Evolutionary conservation across 192 early-diverging fungal genomes (phyloP).

Genomic region (Physocladia obscura): DNA sequence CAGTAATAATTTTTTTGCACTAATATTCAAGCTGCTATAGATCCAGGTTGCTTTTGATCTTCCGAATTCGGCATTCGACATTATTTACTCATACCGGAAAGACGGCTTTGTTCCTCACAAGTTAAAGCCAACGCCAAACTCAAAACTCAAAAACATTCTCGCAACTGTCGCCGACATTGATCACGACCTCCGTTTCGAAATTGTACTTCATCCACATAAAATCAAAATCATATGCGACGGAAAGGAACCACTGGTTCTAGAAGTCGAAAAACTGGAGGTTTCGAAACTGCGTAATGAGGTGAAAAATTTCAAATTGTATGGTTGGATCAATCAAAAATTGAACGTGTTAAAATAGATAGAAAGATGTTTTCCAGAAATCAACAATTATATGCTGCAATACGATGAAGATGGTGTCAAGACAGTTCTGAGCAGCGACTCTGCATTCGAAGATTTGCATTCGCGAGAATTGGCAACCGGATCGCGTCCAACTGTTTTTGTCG

Average conservation of each 20-base stretch:
- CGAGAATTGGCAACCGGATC: background rate
- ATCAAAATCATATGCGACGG: background rate
- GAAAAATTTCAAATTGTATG: background rate
- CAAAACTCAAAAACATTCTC: slow-evolving; percentile 5
- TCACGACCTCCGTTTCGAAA: background rate
- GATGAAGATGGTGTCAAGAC: background rate
- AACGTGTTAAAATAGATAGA: background rate
- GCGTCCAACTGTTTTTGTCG: background rate
- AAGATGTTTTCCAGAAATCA: slow-evolving; percentile 11
- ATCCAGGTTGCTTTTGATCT: slow-evolving; percentile 12
- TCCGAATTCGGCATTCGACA: background rate
- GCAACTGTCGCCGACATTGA: background rate
- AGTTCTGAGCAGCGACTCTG: slow-evolving; percentile 2
- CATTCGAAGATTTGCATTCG: background rate
- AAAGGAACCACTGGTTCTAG: background rate
- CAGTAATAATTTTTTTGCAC: too few relatives aligned
- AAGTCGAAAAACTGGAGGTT: background rate
- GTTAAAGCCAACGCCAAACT: slow-evolving; percentile 10
- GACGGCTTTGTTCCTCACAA: background rate
- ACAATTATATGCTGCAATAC: slow-evolving; percentile 4
- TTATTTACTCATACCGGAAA: background rate
- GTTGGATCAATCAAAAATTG: background rate
- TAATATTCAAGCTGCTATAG: too few relatives aligned
- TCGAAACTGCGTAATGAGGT: background rate
- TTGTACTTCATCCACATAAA: background rate